A percentile compares a stretch with the other conserved stretches of the same genome.
Evolutionary conservation across 169 alveolate genomes (phyloP).

Genomic region (Babesia caballi): DNA sequence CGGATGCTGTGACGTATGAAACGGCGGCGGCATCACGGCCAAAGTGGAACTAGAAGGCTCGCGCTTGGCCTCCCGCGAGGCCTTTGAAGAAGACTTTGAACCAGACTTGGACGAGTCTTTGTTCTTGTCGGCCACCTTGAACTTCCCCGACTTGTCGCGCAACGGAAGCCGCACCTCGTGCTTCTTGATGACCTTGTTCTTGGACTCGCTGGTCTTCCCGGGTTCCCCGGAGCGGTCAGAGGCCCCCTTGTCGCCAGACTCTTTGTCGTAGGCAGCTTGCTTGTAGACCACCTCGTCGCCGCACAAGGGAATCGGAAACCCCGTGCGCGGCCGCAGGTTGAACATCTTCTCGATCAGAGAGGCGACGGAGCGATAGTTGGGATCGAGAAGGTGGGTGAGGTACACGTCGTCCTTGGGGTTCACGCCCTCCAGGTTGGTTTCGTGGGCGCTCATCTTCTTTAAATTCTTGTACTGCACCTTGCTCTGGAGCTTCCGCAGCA

Average conservation of each 20-base stretch:
- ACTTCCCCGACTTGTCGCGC: conserved; percentile 30
- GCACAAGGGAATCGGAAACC: conserved; percentile 20
- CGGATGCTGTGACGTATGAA: background rate
- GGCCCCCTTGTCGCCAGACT: background rate
- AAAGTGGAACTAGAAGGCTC: background rate
- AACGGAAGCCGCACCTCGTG: background rate
- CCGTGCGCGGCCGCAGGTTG: conserved; percentile 25
- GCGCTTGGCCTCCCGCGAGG: background rate
- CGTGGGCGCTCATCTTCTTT: conserved; percentile 46
- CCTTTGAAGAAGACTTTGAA: too few relatives aligned
- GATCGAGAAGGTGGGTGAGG: conserved; percentile 50
- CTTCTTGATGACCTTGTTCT: background rate
- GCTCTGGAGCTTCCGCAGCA: conserved; percentile 73
- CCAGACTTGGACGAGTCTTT: background rate
- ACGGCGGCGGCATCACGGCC: too few relatives aligned
- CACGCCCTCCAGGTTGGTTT: conserved; percentile 16
- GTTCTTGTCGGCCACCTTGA: conserved; percentile 9
- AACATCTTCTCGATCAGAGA: conserved; percentile 28
- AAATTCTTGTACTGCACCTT: conserved; percentile 57
- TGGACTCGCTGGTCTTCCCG: background rate
- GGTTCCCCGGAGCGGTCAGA: background rate
- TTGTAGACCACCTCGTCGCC: conserved; percentile 16
- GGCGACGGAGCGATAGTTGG: conserved; percentile 47
- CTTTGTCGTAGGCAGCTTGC: background rate
- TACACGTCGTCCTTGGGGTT: conserved; percentile 55